phyloP scores from a whole-genome alignment of 768 basidiomycete species.

The Psilocybe subaeruginosa region DNA sequence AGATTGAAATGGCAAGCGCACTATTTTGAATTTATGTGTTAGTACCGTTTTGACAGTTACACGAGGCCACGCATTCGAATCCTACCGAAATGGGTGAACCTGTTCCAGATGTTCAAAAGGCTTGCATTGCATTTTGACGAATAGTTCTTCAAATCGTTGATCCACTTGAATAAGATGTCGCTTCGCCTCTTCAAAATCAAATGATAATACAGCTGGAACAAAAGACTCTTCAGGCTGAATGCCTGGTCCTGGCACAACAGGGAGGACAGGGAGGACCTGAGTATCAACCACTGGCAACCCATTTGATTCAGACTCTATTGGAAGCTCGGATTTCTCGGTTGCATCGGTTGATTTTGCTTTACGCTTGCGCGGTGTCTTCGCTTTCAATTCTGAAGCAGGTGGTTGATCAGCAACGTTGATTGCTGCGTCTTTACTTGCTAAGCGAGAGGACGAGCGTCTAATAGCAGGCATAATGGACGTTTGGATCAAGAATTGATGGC shows the following conservation, averaged over 20 bases:
- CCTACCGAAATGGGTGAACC: constrained; percentile 82
- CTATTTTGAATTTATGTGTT: constrained; percentile 33
- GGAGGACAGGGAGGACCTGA: background rate
- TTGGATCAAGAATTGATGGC: background rate
- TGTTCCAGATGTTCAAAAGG: constrained; percentile 76
- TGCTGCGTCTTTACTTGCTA: constrained; percentile 10
- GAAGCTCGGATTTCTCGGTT: background rate
- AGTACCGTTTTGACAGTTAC: background rate
- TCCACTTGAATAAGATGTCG: constrained; percentile 70
- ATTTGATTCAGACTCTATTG: background rate
- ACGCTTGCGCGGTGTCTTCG: constrained; percentile 15
- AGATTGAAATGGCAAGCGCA: constrained; percentile 71
- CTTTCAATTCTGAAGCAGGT: background rate
- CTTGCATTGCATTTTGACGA: constrained; percentile 65
- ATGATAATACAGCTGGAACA: constrained; percentile 73
- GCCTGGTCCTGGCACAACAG: background rate
- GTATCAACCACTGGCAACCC: background rate
- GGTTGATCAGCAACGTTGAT: constrained; percentile 16
- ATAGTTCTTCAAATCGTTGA: constrained; percentile 70
- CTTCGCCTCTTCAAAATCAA: constrained; percentile 79
- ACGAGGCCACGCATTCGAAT: constrained; percentile 6
- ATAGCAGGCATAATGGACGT: constrained; percentile 33
- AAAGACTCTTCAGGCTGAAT: constrained; percentile 31
- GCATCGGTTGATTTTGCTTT: constrained; percentile 13
- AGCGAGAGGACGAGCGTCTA: constrained; percentile 33